Evolutionary conservation across 2,329 filamentous ascomycete species (phyloP), one percentile per base, ranked within the genome.

Genomic region (Ceratocystis huliohia): DNA sequence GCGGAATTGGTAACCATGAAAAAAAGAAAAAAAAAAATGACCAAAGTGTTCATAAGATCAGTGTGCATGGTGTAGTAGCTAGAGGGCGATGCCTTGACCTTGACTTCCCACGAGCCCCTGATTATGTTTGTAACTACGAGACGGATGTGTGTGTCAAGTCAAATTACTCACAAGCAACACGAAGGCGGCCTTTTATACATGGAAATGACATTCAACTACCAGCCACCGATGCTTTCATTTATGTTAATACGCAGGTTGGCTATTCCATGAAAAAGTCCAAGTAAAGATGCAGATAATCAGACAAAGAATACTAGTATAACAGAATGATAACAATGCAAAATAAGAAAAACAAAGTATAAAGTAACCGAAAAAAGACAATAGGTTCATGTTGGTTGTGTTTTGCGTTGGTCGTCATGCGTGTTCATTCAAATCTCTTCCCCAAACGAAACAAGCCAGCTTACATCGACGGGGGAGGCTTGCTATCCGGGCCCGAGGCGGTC

Each of bases 361-460:
- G 6, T 15, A 63, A 62, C 1, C 6, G 17, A 17, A 50, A n/a
- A 25, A 45, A 61, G 46, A 33, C 44, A 62, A 66, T 8, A 3
- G 37, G 8, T 15, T 5, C 10, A 15, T 15, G 37, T 30, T 46
- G 33, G 17, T 17, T 22, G 17, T 63, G 37, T 44, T 30, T 65
- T 56, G n/a, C 48, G 63, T 44, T 65, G 30, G 41, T 30, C 25
- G 61, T 56, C 50, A n/a, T 59, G 37, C 28, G 33, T n/a, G 17
- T 30, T 59, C 37, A 28, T 28, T 45, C 22, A 63, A 63, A 44
- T 37, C 28, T 13, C 56, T n/a, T 37, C 30, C 28, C 22, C 62
- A n/a, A 48, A 33, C 30, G 33, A 64, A 64, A 28, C 17, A 28
- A 64, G 50, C 22, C 30, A 57, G n/a, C 13, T 57, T 57, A 46